A percentile compares a stretch with the other conserved stretches of the same genome.
These are phyloP conservation scores for Citrullus amarus DNA, from an alignment of 306 rosid species.

Conservation along the genomic window DNA sequence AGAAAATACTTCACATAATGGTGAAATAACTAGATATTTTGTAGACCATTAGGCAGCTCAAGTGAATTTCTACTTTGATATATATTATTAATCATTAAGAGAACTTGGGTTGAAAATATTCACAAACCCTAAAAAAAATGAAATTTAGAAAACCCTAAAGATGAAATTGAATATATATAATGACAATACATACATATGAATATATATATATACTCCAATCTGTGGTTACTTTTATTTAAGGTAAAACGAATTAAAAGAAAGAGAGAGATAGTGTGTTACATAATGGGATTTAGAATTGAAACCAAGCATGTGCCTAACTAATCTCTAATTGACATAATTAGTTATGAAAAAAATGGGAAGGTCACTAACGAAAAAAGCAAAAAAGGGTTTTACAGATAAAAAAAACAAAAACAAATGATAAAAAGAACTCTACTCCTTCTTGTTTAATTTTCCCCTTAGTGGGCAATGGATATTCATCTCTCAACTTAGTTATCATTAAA, in stretches of 20 bases:
- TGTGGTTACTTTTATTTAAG: background rate
- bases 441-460: constrained; percentile 15
- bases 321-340: constrained; percentile 5
- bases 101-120: background rate
- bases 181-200: background rate
- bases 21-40: too few relatives aligned
- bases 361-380: background rate
- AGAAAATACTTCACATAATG: too few relatives aligned
- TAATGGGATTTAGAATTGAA: constrained; percentile 8
- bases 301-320: constrained; percentile 10
- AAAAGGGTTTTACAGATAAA: background rate
- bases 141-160: background rate
- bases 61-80: too few relatives aligned
- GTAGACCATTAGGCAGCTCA: too few relatives aligned
- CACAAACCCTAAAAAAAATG: background rate
- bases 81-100: background rate
- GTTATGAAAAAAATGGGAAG: background rate
- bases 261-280: background rate
- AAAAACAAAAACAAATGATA: background rate
- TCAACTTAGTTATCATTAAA: constrained; percentile 19
- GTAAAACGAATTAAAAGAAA: background rate
- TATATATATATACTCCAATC: too few relatives aligned
- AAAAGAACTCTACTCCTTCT: background rate
- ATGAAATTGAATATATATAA: background rate
- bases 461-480: constrained; percentile 14